These are phyloP conservation scores for Solanum piurae DNA, from an alignment of 257 asterid species.

Conservation along the genomic window DNA sequence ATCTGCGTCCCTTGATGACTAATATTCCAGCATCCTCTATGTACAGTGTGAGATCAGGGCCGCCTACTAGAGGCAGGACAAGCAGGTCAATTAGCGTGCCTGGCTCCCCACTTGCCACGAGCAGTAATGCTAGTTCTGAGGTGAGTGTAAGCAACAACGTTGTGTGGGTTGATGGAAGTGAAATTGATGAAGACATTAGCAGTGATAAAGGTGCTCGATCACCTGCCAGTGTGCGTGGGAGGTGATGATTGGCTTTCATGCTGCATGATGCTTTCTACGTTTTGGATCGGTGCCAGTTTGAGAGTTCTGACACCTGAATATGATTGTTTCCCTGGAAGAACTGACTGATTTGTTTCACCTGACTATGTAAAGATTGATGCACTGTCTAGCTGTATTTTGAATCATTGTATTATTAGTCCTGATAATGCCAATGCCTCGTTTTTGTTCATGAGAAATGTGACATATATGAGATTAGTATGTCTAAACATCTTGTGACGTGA, in stretches of 20 bases:
- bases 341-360: not conserved
- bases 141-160: constrained; percentile 68
- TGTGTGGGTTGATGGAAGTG: constrained; percentile 44
- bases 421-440: not conserved
- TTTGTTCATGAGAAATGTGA: not conserved
- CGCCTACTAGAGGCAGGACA: constrained; percentile 45
- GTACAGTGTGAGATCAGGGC: constrained; percentile 94
- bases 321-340: not conserved
- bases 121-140: constrained; percentile 95
- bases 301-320: not conserved
- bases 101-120: constrained; percentile 90
- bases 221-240: constrained; percentile 53
- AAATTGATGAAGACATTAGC: constrained; percentile 58
- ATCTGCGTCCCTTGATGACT: constrained; percentile 72
- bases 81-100: constrained; percentile 58
- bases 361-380: not conserved
- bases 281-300: not conserved
- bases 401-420: not conserved
- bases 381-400: not conserved
- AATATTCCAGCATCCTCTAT: constrained; percentile 88
- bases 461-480: not conserved
- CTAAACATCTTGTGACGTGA: not conserved
- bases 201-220: constrained; percentile 58
- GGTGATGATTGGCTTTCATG: constrained; percentile 32
- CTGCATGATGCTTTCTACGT: not conserved